Percentiles rank a stretch among this genome's conserved stretches.
Conservation (phyloP, 257 asterid genomes). For the Solanum dulcamara region DNA sequence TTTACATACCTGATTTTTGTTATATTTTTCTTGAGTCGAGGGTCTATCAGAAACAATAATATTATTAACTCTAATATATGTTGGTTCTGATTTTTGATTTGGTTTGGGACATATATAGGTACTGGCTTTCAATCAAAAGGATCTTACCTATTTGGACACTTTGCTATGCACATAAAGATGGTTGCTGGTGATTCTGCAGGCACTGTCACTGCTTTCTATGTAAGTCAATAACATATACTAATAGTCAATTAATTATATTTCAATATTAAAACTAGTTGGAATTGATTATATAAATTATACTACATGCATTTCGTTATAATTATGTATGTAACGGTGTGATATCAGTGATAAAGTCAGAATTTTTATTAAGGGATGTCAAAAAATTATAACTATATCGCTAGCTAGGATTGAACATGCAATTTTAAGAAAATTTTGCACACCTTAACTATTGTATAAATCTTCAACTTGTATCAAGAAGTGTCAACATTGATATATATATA, state of each 20-base stretch:
- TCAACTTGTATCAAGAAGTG: neutral
- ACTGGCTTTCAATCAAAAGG: conserved; percentile 86
- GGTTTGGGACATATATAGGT: conserved; percentile 15
- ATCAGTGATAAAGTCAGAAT: neutral
- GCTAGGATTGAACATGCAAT: neutral
- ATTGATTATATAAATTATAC: neutral
- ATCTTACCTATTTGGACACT: conserved; percentile 66
- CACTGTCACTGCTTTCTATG: conserved; percentile 83
- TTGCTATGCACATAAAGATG: conserved; percentile 75
- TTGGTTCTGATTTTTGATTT: neutral
- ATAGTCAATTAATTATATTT: neutral
- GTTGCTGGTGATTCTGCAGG: conserved; percentile 87
- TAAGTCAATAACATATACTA: conserved; percentile 7
- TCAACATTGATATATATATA: neutral
- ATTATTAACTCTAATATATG: neutral
- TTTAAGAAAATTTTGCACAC: too few species aligned
- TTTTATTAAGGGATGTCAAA: neutral
- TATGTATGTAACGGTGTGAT: neutral
- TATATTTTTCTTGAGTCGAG: neutral
- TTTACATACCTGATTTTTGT: neutral
- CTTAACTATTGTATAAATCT: too few species aligned
- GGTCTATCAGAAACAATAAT: neutral
- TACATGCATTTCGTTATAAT: neutral
- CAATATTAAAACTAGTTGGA: neutral
- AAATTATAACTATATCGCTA: neutral